Percentiles rank a stretch among this genome's conserved stretches.
These are phyloP conservation scores for Erodium chrysanthum DNA, from an alignment of 441 rosid species.

Conservation along the genomic window DNA sequence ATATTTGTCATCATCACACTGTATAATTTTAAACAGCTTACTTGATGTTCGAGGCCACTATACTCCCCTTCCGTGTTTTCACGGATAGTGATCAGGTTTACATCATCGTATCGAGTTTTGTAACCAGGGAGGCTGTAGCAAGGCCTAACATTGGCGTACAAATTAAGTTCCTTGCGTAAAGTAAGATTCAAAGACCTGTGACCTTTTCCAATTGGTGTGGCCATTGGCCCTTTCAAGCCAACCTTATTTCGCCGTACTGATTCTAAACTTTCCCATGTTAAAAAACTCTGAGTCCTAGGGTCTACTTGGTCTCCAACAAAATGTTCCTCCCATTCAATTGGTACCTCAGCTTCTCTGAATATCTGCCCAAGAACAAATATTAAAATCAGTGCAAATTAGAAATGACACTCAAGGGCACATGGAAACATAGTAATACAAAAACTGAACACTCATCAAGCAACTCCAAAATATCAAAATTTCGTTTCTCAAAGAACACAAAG, in stretches of 20 bases:
- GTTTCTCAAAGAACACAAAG: neutral
- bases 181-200: constrained; percentile 93
- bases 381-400: neutral
- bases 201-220: constrained; percentile 98
- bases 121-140: constrained; percentile 93
- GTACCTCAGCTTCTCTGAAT: constrained; percentile 65
- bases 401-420: neutral
- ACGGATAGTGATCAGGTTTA: constrained; percentile 82
- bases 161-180: constrained; percentile 81
- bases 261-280: constrained; percentile 91
- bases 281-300: constrained; percentile 86
- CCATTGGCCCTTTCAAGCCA: constrained; percentile 99
- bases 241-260: constrained; percentile 61
- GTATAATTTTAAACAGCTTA: constrained; percentile 22
- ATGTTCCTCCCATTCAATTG: constrained; percentile 91
- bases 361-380: constrained; percentile 34
- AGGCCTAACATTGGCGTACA: constrained; percentile 94
- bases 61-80: constrained; percentile 98
- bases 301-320: constrained; percentile 62
- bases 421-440: neutral
- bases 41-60: constrained; percentile 98
- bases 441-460: neutral
- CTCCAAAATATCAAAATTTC: neutral
- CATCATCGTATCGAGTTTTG: constrained; percentile 84
- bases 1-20: neutral